Base-by-base conservation (phyloP, 768 basidiomycete genomes). In the Russula abietina region DNA sequence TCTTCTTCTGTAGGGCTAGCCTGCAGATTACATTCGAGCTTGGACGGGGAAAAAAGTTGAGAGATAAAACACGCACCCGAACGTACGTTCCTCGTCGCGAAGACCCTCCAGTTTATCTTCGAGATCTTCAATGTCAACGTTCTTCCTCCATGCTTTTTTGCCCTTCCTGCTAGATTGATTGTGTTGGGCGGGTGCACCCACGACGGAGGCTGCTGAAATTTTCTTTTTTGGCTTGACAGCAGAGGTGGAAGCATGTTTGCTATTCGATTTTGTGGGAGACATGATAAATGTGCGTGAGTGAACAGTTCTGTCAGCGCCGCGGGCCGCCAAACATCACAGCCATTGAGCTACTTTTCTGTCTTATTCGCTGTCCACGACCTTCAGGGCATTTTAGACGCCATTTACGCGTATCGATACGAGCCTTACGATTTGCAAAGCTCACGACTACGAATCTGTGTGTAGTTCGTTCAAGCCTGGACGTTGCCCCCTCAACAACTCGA, bases 71-170 rank as follows among this genome's bases (percentile, higher is more conserved):
- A 17, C 83, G 65, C 69, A 93, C 91, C 93, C 93, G 65, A 81
- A 82, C 5, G 86, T 80, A 59, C 90, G 78, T 71, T 95, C 93
- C 71, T 95, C 91, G n/a, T 81, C 82, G 58, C 93, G 78, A 64
- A 90, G 76, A 61, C 77, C 81, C 73, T 95, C 93, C 65, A 95
- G 70, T 2, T 83, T 85, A 52, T 79, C 76, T 69, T 95, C 93
- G 22, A 94, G 85, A 55, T 85, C 85, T 28, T 83, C 82, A 55
- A 96, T 81, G 71, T 96, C 86, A 57, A 96, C 86, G 73, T 97
- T 91, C 77, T 97, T 96, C 71, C 94, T 76, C 94, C 94, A 96
- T 52, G 93, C 85, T 60, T 83, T 84, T 73, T 96, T 96, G n/a
- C 93, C 91, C 73, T 93, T 96, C 61, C 93, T 78, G 69, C 87